phyloP scores from a whole-genome alignment of 2,329 filamentous ascomycete species.

The Xylaria sp. region DNA sequence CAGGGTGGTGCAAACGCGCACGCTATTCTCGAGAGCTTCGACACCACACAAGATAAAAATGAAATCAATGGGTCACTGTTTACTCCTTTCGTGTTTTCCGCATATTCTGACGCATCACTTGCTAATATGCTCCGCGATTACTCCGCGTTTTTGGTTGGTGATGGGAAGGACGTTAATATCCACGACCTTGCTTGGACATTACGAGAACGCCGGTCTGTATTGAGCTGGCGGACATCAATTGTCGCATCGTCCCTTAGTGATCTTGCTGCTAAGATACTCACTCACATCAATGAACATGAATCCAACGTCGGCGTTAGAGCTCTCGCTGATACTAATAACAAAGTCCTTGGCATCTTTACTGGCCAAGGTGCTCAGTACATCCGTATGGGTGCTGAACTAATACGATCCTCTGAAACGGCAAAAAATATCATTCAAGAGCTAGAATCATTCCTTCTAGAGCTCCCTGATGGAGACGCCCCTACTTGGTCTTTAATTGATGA shows the following conservation, averaged over 20 bases:
- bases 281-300: neutral
- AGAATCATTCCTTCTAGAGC: neutral
- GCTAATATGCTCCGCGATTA: neutral
- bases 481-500: slow-evolving; percentile 40
- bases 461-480: slow-evolving; percentile 28
- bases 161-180: neutral
- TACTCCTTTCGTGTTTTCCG: slow-evolving; percentile 17
- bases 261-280: neutral
- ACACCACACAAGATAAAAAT: neutral
- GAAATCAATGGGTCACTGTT: neutral
- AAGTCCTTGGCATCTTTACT: slow-evolving; percentile 10
- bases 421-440: slow-evolving; percentile 8
- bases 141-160: slow-evolving; percentile 46
- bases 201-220: neutral
- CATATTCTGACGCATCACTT: slow-evolving; percentile 4
- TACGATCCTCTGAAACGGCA: slow-evolving; percentile 20
- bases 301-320: neutral
- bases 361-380: slow-evolving; percentile 17
- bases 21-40: slow-evolving; percentile 24
- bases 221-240: neutral
- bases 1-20: slow-evolving; percentile 21
- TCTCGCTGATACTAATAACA: neutral
- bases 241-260: neutral
- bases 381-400: slow-evolving; percentile 4
- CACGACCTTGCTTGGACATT: neutral